phyloP scores from a whole-genome alignment of 116 monocot species.

The Dioscorea cayenensis region DNA sequence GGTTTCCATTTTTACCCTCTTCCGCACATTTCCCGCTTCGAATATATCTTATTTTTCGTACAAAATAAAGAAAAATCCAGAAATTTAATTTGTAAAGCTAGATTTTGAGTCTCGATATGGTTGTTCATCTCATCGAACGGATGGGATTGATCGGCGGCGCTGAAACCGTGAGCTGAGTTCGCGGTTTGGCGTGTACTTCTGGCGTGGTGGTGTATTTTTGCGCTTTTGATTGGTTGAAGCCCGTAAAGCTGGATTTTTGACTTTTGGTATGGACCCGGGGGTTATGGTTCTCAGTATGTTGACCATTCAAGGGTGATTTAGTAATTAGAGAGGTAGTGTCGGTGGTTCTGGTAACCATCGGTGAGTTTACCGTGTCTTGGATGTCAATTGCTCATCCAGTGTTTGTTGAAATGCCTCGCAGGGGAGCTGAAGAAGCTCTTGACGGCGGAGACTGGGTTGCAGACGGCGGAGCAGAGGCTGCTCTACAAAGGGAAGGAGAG shows the following conservation, averaged over 20 bases:
- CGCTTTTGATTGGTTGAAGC: too few relatives aligned
- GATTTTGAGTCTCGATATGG: too few relatives aligned
- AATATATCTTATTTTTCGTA: background rate
- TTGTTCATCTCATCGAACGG: too few relatives aligned
- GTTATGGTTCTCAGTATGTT: too few relatives aligned
- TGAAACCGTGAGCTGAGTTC: too few relatives aligned
- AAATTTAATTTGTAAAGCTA: too few relatives aligned
- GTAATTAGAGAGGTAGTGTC: background rate
- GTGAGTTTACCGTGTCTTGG: background rate
- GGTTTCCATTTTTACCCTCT: background rate
- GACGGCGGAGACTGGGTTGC: slow-evolving; percentile 36
- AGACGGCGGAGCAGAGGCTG: slow-evolving; percentile 58
- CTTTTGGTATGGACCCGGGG: too few relatives aligned
- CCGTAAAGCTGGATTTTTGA: too few relatives aligned
- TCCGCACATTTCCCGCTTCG: background rate
- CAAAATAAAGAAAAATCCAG: too few relatives aligned
- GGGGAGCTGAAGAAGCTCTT: slow-evolving; percentile 76
- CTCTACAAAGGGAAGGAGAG: slow-evolving; percentile 56
- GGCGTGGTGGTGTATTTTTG: too few relatives aligned
- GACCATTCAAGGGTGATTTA: background rate
- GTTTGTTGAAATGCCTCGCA: slow-evolving; percentile 10
- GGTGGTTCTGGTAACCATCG: background rate
- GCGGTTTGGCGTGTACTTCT: too few relatives aligned
- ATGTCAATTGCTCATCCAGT: background rate
- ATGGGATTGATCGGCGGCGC: too few relatives aligned